Base-by-base conservation (phyloP, 179 eudicot genomes). In the Drosera spatulata region DNA sequence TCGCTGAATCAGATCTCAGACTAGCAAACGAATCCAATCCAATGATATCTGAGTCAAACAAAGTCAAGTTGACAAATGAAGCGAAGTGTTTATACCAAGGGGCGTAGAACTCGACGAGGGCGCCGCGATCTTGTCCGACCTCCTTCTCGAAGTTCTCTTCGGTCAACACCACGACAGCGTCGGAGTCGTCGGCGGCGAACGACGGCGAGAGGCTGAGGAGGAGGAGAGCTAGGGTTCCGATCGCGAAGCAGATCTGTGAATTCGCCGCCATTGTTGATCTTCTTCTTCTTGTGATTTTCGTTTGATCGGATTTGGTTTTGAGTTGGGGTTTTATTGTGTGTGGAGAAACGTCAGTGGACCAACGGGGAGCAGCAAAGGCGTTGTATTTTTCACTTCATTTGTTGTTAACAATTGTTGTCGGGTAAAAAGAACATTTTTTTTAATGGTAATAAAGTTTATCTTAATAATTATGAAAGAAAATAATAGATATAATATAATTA, bases 61-160 rank as follows among this genome's bases (percentile, higher is more conserved):
- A 54, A 54, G 38, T 33, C 40, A 6, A 8, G 33, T 39, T 4
- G 45, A 38, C 41, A 6, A 2, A 40, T 7, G 42, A 39, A 37
- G 56, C 37, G 10, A 55, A 3, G 50, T 49, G 15, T 49, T 61
- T 2, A 14, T 73, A 87, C 95, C 95, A 87, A 58, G 95, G 95
- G 78, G 95, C 91, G 63, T 87, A 87, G 71, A 87, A 87, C 62
- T 87, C 95, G 50, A 87, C 81, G 67, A 87, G 95, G 69, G 91
- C 90, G 61, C 64, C 91, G 14, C 84, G 84, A 80, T 87, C 95
- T 66, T 78, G 78, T 60, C 95, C 95, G 74, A 87, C 84, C 56
- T 84, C 85, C 48, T 87, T 75, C 55, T 84, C 86, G 70, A 87
- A 87, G 67, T 87, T 87, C 0, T 82, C 95, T 60, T 82, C 76